Conservation (phyloP, 2,329 filamentous ascomycete species). For the Venturia nashicola region DNA sequence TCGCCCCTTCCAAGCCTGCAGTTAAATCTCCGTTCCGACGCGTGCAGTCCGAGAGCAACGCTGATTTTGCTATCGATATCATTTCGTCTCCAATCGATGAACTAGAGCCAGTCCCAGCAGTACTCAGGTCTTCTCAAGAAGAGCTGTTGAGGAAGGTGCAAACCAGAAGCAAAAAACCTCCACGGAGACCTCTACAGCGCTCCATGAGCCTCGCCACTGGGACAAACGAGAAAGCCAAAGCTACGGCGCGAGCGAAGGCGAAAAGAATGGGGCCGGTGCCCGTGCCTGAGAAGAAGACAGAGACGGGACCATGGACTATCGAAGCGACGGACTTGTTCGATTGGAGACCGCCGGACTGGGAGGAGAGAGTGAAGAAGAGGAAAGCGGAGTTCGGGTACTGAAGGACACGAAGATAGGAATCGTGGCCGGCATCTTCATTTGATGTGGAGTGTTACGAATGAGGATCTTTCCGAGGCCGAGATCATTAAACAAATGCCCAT, state of each 20-base stretch:
- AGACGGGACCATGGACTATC: conserved; percentile 54
- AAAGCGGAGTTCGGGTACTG: conserved; percentile 6
- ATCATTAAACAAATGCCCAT: too few relatives aligned
- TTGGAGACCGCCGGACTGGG: conserved; percentile 38
- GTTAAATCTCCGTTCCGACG: conserved; percentile 8
- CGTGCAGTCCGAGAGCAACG: conserved; percentile 10
- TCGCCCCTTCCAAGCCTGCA: not conserved
- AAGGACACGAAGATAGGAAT: not conserved
- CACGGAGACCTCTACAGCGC: conserved; percentile 18
- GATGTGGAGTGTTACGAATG: not conserved
- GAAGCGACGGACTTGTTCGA: conserved; percentile 57
- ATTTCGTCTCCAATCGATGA: not conserved
- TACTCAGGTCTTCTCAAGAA: not conserved
- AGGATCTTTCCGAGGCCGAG: too few relatives aligned
- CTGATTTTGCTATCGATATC: not conserved
- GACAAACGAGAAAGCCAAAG: conserved; percentile 12
- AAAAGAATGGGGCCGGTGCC: conserved; percentile 18
- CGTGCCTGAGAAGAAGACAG: conserved; percentile 14
- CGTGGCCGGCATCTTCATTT: not conserved
- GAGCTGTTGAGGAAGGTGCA: conserved; percentile 11
- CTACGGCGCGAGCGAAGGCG: conserved; percentile 16
- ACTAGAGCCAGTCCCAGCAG: not conserved
- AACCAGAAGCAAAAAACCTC: conserved; percentile 20
- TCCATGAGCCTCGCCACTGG: conserved; percentile 19
- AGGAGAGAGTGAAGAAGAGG: conserved; percentile 18